These are phyloP conservation scores for Cucurbita argyrosperma DNA, from an alignment of 306 rosid genomes.

Conservation along the genomic window DNA sequence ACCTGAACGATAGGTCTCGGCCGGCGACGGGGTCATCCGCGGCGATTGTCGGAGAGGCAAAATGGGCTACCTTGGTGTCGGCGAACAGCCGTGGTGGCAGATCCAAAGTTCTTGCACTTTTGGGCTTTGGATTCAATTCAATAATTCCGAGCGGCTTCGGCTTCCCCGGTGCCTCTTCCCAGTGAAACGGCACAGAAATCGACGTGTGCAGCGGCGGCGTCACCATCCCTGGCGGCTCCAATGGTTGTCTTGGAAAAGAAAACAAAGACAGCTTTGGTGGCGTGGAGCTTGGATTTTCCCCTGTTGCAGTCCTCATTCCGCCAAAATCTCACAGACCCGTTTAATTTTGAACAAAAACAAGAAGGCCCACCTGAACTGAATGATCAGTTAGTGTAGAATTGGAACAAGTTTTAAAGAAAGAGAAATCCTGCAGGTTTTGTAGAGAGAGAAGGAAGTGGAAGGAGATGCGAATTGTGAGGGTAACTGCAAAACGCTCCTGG, in stretches of 20 bases:
- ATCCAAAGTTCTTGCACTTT: constrained; percentile 34
- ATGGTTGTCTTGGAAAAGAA: constrained; percentile 26
- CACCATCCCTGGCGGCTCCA: constrained; percentile 21
- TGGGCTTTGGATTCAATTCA: constrained; percentile 18
- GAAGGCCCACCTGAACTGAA: background rate
- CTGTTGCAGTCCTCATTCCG: constrained; percentile 12
- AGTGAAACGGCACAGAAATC: constrained; percentile 66
- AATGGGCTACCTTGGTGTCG: constrained; percentile 21
- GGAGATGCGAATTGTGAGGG: constrained; percentile 25
- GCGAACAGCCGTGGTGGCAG: constrained; percentile 69
- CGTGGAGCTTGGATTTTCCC: background rate
- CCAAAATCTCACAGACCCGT: background rate
- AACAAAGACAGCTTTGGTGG: constrained; percentile 32
- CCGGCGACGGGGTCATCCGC: constrained; percentile 59
- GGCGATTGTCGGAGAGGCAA: constrained; percentile 55
- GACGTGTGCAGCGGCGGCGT: constrained; percentile 32
- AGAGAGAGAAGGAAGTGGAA: constrained; percentile 18
- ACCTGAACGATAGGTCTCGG: constrained; percentile 38
- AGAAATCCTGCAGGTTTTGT: constrained; percentile 14
- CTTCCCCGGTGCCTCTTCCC: constrained; percentile 99
- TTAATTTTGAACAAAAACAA: background rate
- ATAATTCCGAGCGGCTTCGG: constrained; percentile 32
- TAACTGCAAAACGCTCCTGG: constrained; percentile 41
- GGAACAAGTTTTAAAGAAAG: background rate
- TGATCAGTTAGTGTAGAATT: constrained; percentile 16